Percentiles rank a stretch among this genome's conserved stretches.
phyloP scores from a whole-genome alignment of 352 stramenopile genomes.

The Thalassiosira sp. region DNA sequence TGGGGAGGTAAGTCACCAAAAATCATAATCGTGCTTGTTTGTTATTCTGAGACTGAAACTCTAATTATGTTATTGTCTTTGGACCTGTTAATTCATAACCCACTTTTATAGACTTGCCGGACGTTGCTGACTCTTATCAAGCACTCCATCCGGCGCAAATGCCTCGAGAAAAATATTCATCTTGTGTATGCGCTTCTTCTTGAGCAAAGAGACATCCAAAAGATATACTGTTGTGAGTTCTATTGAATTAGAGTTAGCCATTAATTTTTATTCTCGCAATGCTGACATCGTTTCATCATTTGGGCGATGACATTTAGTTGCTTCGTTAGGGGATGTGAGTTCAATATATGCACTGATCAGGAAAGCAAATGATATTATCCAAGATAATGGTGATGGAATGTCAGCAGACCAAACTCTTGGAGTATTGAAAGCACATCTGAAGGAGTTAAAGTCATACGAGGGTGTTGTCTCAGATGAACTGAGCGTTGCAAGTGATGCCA shows the following conservation, averaged over 20 bases:
- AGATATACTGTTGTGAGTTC: conserved; percentile 46
- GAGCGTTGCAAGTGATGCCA: conserved; percentile 48
- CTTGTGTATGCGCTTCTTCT: conserved; percentile 76
- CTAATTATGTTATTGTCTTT: too few relatives aligned
- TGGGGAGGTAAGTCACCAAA: conserved; percentile 58
- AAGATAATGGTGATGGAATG: conserved; percentile 47
- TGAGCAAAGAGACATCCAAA: conserved; percentile 72
- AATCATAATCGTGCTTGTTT: too few relatives aligned
- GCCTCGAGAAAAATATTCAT: conserved; percentile 74
- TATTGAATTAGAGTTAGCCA: too few relatives aligned
- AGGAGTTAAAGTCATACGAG: conserved; percentile 46
- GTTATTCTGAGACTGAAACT: too few relatives aligned
- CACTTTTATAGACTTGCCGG: conserved; percentile 37
- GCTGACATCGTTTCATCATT: neutral
- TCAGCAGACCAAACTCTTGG: conserved; percentile 63
- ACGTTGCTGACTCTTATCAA: conserved; percentile 72
- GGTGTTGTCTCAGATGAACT: conserved; percentile 8
- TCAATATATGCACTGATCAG: conserved; percentile 49
- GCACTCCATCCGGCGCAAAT: conserved; percentile 62
- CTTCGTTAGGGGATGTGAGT: conserved; percentile 37
- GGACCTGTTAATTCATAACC: neutral
- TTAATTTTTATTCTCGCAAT: neutral
- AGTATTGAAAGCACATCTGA: conserved; percentile 50
- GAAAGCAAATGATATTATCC: conserved; percentile 61
- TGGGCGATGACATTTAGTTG: conserved; percentile 10